phyloP scores from a whole-genome alignment of 192 early-diverging fungal species.

The Coemansia sp. region DNA sequence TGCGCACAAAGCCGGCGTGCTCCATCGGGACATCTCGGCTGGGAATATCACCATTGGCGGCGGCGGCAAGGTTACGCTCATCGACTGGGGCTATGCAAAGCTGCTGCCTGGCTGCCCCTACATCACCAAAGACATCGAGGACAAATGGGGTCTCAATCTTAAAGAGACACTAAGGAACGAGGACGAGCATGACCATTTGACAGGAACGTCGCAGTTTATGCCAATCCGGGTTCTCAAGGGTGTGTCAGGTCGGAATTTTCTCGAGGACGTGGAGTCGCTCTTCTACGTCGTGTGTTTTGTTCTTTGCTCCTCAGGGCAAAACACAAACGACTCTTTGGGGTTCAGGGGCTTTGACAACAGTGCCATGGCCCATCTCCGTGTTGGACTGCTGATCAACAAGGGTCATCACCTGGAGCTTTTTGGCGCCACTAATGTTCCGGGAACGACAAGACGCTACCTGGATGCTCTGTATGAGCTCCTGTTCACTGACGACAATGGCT shows the following conservation, averaged over 20 bases:
- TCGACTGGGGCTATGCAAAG: constrained; percentile 19
- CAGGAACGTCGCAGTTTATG: background rate
- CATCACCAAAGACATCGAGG: background rate
- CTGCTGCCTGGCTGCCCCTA: background rate
- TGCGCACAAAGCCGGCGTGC: constrained; percentile 1
- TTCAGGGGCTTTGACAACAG: no score
- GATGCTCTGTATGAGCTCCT: no score
- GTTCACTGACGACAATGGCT: no score
- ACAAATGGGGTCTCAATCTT: background rate
- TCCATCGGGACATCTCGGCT: constrained; percentile 20
- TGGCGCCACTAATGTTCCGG: no score
- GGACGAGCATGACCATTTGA: background rate
- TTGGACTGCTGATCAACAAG: no score
- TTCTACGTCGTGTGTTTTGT: constrained; percentile 17
- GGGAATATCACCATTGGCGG: constrained; percentile 9
- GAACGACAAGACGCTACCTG: no score
- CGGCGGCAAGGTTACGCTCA: background rate
- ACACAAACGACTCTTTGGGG: no score
- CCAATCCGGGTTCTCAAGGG: constrained; percentile 4
- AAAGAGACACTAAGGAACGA: background rate
- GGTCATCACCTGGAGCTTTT: no score
- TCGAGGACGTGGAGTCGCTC: constrained; percentile 10
- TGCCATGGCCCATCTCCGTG: no score
- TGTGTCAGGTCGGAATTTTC: background rate
- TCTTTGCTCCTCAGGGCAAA: no score